Conservation (phyloP, 768 basidiomycete species). For the Boletus edulis region DNA sequence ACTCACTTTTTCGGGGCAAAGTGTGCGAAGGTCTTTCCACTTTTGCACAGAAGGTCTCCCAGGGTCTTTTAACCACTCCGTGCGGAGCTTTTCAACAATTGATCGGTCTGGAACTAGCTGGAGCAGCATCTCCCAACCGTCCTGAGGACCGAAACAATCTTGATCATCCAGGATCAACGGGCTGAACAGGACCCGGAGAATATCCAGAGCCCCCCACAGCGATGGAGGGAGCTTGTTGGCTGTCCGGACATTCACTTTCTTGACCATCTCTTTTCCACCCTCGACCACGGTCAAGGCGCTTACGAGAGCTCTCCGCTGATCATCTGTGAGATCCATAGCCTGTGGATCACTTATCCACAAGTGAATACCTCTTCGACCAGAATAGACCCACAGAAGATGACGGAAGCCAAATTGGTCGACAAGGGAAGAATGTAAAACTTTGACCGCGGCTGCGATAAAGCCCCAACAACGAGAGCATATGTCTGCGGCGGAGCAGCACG, state of each 20-base stretch:
- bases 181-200: constrained; percentile 56
- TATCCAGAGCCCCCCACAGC: constrained; percentile 52
- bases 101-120: constrained; percentile 67
- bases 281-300: constrained; percentile 82
- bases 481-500: constrained; percentile 87
- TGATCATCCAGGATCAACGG: constrained; percentile 78
- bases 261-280: constrained; percentile 76
- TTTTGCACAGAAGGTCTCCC: constrained; percentile 60
- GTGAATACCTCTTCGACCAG: constrained; percentile 97
- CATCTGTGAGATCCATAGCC: constrained; percentile 89
- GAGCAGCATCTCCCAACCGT: constrained; percentile 74
- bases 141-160: constrained; percentile 69
- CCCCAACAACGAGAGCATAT: constrained; percentile 95
- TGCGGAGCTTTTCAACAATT: constrained; percentile 46
- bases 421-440: constrained; percentile 75
- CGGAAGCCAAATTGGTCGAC: constrained; percentile 89
- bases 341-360: constrained; percentile 92
- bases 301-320: constrained; percentile 85
- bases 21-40: constrained; percentile 64
- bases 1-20: constrained; percentile 31
- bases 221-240: constrained; percentile 63
- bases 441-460: constrained; percentile 91
- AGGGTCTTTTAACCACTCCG: constrained; percentile 57
- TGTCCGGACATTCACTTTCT: constrained; percentile 73
- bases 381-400: constrained; percentile 96